Evolutionary conservation across 768 basidiomycete genomes (phyloP).

Genomic region (Termitomyces sp.): DNA sequence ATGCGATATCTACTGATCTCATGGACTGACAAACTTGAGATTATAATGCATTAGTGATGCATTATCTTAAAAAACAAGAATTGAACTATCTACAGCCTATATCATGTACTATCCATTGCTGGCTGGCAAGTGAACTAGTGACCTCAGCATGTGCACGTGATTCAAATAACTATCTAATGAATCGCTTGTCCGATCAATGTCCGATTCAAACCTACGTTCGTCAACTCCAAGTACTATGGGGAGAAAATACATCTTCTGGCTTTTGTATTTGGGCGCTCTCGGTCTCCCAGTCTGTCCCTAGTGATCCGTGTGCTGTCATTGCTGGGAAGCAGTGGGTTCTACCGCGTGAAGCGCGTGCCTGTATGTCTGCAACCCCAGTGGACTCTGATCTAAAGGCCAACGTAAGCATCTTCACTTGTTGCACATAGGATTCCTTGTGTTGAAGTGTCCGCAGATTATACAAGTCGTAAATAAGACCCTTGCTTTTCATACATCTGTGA

Average conservation of each 20-base stretch:
- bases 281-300: not conserved
- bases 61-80: no score
- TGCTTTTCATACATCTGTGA: conserved; percentile 57
- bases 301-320: conserved; percentile 47
- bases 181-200: no score
- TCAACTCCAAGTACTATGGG: not conserved
- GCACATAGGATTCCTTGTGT: not conserved
- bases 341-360: conserved; percentile 44
- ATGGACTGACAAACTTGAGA: no score
- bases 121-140: no score
- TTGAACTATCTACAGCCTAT: no score
- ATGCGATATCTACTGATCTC: no score
- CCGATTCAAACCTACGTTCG: no score
- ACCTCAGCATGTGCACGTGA: no score
- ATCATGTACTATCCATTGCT: no score
- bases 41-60: no score
- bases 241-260: not conserved
- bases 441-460: conserved; percentile 33
- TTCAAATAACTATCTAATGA: not conserved
- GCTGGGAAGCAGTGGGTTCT: conserved; percentile 51
- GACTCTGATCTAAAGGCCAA: conserved; percentile 43
- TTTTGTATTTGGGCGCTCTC: not conserved
- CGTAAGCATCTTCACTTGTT: conserved; percentile 29
- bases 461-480: conserved; percentile 54
- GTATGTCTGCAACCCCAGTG: conserved; percentile 43